Evolutionary conservation across 176 grass and related monocot species (phyloP).

Genomic region (Phoenix roebelenii): DNA sequence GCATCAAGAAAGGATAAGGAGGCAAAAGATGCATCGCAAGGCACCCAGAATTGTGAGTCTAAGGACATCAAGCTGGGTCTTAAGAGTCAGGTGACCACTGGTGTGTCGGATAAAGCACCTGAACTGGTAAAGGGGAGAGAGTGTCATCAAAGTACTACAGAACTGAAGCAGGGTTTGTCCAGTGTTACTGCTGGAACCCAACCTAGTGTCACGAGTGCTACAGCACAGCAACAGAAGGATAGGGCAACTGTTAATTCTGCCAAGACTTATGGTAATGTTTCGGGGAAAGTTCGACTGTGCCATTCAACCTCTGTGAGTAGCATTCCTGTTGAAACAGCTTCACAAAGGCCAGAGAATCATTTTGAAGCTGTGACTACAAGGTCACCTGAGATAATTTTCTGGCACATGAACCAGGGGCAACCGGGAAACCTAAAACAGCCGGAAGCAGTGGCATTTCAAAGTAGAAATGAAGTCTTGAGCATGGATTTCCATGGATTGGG

Average conservation of each 20-base stretch:
- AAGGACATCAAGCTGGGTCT: slow-evolving; percentile 36
- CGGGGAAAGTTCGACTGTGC: slow-evolving; percentile 26
- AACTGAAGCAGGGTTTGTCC: slow-evolving; percentile 40
- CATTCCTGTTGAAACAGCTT: slow-evolving; percentile 20
- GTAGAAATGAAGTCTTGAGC: slow-evolving; percentile 38
- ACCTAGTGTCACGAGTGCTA: slow-evolving; percentile 23
- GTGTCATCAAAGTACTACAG: slow-evolving; percentile 14
- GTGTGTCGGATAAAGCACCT: slow-evolving; percentile 35
- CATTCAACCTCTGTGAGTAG: slow-evolving; percentile 27
- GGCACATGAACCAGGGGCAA: slow-evolving; percentile 32
- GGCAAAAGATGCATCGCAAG: slow-evolving; percentile 21
- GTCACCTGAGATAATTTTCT: slow-evolving; percentile 20
- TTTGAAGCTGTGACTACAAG: slow-evolving; percentile 29
- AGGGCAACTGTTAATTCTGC: slow-evolving; percentile 26
- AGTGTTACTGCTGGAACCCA: slow-evolving; percentile 31
- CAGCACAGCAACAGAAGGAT: slow-evolving; percentile 31
- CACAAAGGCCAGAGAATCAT: slow-evolving; percentile 24
- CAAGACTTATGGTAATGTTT: slow-evolving; percentile 19
- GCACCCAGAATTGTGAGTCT: slow-evolving; percentile 22
- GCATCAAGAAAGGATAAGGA: slow-evolving; percentile 16
- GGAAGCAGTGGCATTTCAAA: slow-evolving; percentile 30
- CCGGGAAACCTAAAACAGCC: slow-evolving; percentile 47
- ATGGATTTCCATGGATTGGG: slow-evolving; percentile 32
- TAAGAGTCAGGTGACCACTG: slow-evolving; percentile 25
- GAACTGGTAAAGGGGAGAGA: slow-evolving; percentile 26